These are phyloP conservation scores for Oxyria digyna DNA, from an alignment of 148 eudicot species.

Conservation along the genomic window DNA sequence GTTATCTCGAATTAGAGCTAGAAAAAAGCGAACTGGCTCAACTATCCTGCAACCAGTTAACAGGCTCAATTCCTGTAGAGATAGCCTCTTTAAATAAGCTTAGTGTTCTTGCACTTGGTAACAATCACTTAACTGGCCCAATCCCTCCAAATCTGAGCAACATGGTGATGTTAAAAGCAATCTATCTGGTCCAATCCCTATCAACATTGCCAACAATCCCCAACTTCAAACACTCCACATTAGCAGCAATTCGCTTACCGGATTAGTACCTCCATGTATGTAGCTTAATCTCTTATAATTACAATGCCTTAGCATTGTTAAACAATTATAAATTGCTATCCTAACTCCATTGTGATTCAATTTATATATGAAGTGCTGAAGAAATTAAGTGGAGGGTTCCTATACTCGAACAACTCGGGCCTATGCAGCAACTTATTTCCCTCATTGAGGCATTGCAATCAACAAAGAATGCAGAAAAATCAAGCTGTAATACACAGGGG, in stretches of 20 bases:
- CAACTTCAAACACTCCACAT: conserved; percentile 44
- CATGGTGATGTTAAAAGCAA: conserved; percentile 38
- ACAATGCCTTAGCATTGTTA: too few relatives aligned
- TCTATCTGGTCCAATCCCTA: conserved; percentile 64
- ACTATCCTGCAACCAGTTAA: conserved; percentile 58
- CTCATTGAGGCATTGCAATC: conserved; percentile 50
- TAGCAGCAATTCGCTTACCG: conserved; percentile 64
- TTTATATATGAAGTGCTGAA: conserved; percentile 40
- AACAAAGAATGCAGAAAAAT: too few relatives aligned
- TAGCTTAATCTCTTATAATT: not conserved
- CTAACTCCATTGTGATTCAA: not conserved
- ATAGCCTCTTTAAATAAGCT: conserved; percentile 51
- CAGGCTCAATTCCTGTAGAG: conserved; percentile 58
- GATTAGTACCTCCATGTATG: conserved; percentile 57
- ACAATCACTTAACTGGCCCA: conserved; percentile 46
- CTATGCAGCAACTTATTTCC: conserved; percentile 56
- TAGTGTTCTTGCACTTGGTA: conserved; percentile 39
- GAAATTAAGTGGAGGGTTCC: conserved; percentile 40
- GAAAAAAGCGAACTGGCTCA: too few relatives aligned
- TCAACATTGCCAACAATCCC: conserved; percentile 28
- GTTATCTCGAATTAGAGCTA: too few relatives aligned
- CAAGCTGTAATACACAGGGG: too few relatives aligned
- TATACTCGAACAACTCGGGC: conserved; percentile 45
- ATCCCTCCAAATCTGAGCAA: conserved; percentile 57
- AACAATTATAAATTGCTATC: not conserved